A percentile compares a stretch with the other conserved stretches of the same genome.
Evolutionary conservation across 768 basidiomycete species (phyloP).

Genomic region (Mycena maculata): DNA sequence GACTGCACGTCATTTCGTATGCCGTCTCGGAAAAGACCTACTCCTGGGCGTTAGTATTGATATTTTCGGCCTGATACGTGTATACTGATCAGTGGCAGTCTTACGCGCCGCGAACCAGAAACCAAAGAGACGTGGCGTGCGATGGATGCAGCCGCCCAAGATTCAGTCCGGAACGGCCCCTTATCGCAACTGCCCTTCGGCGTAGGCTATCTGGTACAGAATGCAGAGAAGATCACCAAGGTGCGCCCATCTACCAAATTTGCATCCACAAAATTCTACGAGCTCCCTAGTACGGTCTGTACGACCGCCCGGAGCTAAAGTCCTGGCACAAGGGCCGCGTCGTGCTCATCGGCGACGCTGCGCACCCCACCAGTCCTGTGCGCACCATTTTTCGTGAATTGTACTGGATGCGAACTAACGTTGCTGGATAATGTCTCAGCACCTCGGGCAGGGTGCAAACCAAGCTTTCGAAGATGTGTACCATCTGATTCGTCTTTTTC

Average conservation of each 20-base stretch:
- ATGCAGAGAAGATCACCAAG: constrained; percentile 37
- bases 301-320: constrained; percentile 54
- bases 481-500: constrained; percentile 48
- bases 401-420: no score
- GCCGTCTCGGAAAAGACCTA: neutral
- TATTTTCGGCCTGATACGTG: no score
- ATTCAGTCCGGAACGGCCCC: constrained; percentile 32
- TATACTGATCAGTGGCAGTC: no score
- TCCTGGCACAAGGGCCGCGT: constrained; percentile 56
- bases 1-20: neutral
- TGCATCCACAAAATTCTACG: neutral
- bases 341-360: constrained; percentile 58
- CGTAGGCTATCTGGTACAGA: constrained; percentile 33
- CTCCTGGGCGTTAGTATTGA: neutral
- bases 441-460: no score
- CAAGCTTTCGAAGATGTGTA: constrained; percentile 58
- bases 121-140: constrained; percentile 55
- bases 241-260: constrained; percentile 1
- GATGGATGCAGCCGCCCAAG: constrained; percentile 42
- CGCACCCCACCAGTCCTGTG: constrained; percentile 59
- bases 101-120: constrained; percentile 51
- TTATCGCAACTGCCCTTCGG: constrained; percentile 35
- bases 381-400: constrained; percentile 26
- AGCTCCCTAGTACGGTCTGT: constrained; percentile 53
- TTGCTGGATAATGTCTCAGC: no score